phyloP scores from a whole-genome alignment of 2,329 filamentous ascomycete genomes.

The Escovopsis weberi region DNA sequence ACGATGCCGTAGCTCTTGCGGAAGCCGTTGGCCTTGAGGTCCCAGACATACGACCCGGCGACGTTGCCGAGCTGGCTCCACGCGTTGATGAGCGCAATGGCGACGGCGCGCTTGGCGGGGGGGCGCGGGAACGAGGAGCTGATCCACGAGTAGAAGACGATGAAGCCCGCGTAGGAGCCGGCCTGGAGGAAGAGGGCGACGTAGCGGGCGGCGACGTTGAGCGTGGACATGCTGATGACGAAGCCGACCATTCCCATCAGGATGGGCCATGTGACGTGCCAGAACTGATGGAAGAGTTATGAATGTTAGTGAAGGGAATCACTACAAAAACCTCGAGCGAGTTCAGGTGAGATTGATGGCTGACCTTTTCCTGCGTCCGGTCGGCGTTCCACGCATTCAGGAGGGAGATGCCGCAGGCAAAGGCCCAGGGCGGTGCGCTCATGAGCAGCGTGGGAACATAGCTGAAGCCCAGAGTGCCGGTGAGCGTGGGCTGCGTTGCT shows the following conservation, averaged over 20 bases:
- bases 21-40: slow-evolving; percentile 42
- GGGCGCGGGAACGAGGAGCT: slow-evolving; percentile 42
- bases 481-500: slow-evolving; percentile 29
- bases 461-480: slow-evolving; percentile 35
- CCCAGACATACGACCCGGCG: slow-evolving; percentile 50
- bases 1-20: slow-evolving; percentile 52
- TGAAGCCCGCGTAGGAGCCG: slow-evolving; percentile 41
- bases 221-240: slow-evolving; percentile 44
- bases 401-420: slow-evolving; percentile 42
- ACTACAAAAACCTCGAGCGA: no score
- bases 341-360: slow-evolving; percentile 4
- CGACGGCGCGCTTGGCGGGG: slow-evolving; percentile 45
- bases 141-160: slow-evolving; percentile 46
- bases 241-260: slow-evolving; percentile 39
- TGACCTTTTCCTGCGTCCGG: slow-evolving; percentile 35
- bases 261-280: slow-evolving; percentile 41
- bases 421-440: slow-evolving; percentile 44
- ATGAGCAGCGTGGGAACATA: slow-evolving; percentile 40
- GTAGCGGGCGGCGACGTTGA: slow-evolving; percentile 42
- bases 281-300: slow-evolving; percentile 26
- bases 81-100: slow-evolving; percentile 45
- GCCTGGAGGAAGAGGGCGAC: slow-evolving; percentile 46
- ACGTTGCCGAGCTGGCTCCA: slow-evolving; percentile 43
- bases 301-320: no score
- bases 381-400: slow-evolving; percentile 42